Evolutionary conservation across 2,329 filamentous ascomycete genomes (phyloP), one percentile per base, ranked within the genome.

Genomic region (Tympanopsis confertula): DNA sequence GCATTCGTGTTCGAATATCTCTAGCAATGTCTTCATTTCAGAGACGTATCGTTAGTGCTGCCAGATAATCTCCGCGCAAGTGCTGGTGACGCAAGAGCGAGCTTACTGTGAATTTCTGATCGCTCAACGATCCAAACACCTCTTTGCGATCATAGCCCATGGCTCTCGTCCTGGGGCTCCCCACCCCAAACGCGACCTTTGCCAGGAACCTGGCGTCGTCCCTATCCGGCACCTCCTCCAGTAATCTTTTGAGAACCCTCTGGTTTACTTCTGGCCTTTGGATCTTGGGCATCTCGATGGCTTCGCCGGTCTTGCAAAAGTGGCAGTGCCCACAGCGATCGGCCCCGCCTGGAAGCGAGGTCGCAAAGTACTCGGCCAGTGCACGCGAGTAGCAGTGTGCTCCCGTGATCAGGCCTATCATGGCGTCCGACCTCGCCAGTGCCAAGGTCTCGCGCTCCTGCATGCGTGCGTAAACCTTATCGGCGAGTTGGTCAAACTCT

Each of bases 171-270:
- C 73, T 55, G 0, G 75, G 76, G 44, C 71, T 79, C 33, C 58
- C 61, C 47, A 80, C 78, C 0, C 76, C 76, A 48, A 78, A 80
- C 0, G 74, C 75, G 3, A 80, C 55, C 15, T 69, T 62, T 0
- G 76, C 71, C 19, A 80, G 54, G 44, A 77, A 70, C 12, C 74
- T 54, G 2, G 75, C 61, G 47, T 81, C 75, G 35, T 80, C 69
- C 2, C 70, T 59, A 1, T 66, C 62, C 1, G 53, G 45, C 12
- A 68, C 65, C 0, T 51, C 57, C 0, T 50, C 42, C 1, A 79
- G 52, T 0, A 79, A 53, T 1, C 47, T 50, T 5, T 51, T 40
- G 35, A 78, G 66, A 0, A 56, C 56, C 0, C 41, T 41, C 0
- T 45, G 39, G 39, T 74, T 55, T 3, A 70, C 56, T 0, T 48